Evolutionary conservation across 192 early-diverging fungal genomes (phyloP), one percentile per base, ranked within the genome.

Genomic region (Coemansia sp.): DNA sequence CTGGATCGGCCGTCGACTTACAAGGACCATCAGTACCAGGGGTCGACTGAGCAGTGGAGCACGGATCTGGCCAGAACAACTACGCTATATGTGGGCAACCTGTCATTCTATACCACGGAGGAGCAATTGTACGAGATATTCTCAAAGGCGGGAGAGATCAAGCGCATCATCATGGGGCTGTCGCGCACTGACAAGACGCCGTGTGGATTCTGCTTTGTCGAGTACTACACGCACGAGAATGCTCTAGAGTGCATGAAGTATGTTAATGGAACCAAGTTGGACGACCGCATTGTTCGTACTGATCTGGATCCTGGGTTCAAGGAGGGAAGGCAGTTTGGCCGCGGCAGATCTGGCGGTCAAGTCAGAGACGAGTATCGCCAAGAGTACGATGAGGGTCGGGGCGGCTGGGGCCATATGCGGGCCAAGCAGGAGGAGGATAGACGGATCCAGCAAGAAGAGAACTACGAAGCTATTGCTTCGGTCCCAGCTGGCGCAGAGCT

Each of bases 171-270:
- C 73, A 99, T 99, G 97, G 97, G 97, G 0, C 87, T 99, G 7
- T 95, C 97, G 76, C 87, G 92, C n/a, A 87, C 90, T 66, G 88
- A 91, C 74, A 94, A 95, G 77, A 99, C 96, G 11, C 97, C 96
- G 5, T 99, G 97, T 70, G 97, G 97, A 12, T 99, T 99, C 82
- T 99, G 97, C 76, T 99, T 99, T 89, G 97, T 99, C 62, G 97
- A 99, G 92, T 97, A 95, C 84, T 99, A 97, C 77, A 88, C 92
- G 57, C 93, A 91, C 47, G 83, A 86, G n/a, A 91, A 92, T 66
- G 94, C 96, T n/a, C 85, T 98, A 33, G 92, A 95, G 71, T 95
- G 94, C 71, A 91, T 97, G 91, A 92, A 93, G 71, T 98, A 92
- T 66, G 86, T 97, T 61, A 96, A 95, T 74, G 94, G 95, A 24